Evolutionary conservation across 768 basidiomycete species (phyloP), one percentile per base, ranked within the genome.

Genomic region (Auricularia sp.): DNA sequence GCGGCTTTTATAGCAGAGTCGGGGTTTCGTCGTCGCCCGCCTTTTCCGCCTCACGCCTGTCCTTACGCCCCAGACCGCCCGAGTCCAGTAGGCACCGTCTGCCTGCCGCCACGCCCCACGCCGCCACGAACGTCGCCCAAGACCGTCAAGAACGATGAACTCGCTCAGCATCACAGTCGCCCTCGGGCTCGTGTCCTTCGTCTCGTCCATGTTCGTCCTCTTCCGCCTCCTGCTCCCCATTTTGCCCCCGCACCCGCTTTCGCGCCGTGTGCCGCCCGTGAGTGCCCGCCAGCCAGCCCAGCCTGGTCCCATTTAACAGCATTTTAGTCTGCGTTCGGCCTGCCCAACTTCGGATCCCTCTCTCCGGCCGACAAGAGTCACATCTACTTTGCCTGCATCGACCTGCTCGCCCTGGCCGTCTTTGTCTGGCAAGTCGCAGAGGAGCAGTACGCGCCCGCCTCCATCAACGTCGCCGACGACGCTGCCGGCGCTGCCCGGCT

Each of bases 181-280:
- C 59, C 82, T 90, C 70, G 83, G 84, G 75, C 81, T 90, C 72
- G 65, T 88, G 69, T 90, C 89, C 63, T 88, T 90, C 77, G 73
- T 85, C 71, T 82, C 81, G 72, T 90, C 89, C 58, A 85, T 81
- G 71, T 90, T 89, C 71, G 81, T 89, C 70, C 83, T 91, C 75
- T 83, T 90, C 71, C 86, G 86, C 73, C 86, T 89, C 73, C 72
- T 90, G 71, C 79, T 89, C 72, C 87, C 89, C 66, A 85, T 90
- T 73, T 73, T 91, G 65, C 89, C 88, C 34, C 87, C 88, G 62
- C 82, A 84, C 69, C 85, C 87, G 34, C 77, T 89, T 73, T 89
- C 87, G 74, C 83, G 83, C 77, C 85, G 86, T 70, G 87, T 88
- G 71, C 80, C 85, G 73, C 88, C 88, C 63, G 89, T 90, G 70